These are phyloP conservation scores for Mycena indigotica DNA, from an alignment of 768 basidiomycete genomes.

Conservation along the genomic window DNA sequence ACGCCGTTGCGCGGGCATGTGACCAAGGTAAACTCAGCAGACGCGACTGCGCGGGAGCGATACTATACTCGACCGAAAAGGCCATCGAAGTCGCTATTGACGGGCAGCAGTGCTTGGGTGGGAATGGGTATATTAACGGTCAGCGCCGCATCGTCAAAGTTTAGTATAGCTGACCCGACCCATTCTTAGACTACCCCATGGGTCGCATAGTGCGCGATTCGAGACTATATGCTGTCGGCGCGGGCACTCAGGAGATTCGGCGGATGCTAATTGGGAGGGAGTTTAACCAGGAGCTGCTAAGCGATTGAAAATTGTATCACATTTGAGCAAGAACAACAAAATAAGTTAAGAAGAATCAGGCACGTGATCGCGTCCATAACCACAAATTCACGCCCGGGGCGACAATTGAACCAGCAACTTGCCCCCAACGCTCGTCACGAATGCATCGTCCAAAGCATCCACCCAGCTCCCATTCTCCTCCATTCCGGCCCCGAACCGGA, in stretches of 20 bases:
- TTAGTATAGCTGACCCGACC: conserved; percentile 3
- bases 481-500: conserved; percentile 32
- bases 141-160: no score
- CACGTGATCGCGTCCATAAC: no score
- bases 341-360: no score
- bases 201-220: conserved; percentile 88
- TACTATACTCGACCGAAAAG: conserved; percentile 90
- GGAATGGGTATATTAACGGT: conserved; percentile 97
- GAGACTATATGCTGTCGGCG: conserved; percentile 88
- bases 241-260: conserved; percentile 95
- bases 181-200: conserved; percentile 75
- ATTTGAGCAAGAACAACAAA: no score
- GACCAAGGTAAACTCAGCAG: conserved; percentile 79
- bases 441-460: background rate
- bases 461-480: conserved; percentile 6
- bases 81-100: conserved; percentile 90
- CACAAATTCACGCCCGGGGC: no score
- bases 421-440: conserved; percentile 3
- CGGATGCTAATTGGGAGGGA: conserved; percentile 93
- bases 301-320: background rate
- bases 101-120: conserved; percentile 91
- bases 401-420: background rate
- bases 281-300: conserved; percentile 71
- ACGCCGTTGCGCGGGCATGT: conserved; percentile 89
- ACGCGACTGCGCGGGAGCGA: conserved; percentile 91